Base-by-base conservation (phyloP, 2,329 filamentous ascomycete genomes). In the Ilyonectria sp. region DNA sequence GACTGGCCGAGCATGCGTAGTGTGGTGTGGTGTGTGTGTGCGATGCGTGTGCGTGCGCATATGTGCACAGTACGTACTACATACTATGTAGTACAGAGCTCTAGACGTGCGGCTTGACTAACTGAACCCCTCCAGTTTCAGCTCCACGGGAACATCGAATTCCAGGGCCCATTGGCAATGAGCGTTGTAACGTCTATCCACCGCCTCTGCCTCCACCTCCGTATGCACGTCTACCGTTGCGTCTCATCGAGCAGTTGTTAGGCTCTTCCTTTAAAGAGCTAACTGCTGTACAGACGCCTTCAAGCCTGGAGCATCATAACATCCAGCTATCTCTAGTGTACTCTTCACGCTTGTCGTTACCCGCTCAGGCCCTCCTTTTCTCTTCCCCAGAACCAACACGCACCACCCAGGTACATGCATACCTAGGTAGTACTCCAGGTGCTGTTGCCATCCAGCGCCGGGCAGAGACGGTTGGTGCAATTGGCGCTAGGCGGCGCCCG, bases 401-500 rank as follows among this genome's bases (percentile, higher is more conserved):
- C 26, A 31, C 60, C 35, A n/a, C 23, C 35, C 46, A 58, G 33
- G 44, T 46, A 43, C 53, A 37, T 37, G 21, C 21, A 21, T 21
- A 21, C 21, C 21, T 21, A 21, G 21, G 21, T 21, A 21, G 21
- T 21, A 37, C 56, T 23, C n/a, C 43, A 40, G 43, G 35, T 46
- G 23, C 29, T 57, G 60, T 60, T 40, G 49, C 61, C 58, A 40
- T 40, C 47, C 19, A 53, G 37, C 31, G 50, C 56, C 43, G 43
- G n/a, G 21, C 43, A 61, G 44, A 26, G 52, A 19, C 37, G 21
- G 52, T 29, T 46, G 50, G 29, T 23, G 26, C 57, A 47, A 43
- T 37, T 52, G 33, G 29, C 37, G 46, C 54, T 62, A 53, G 49
- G 31, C 29, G 31, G 46, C 58, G 53, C 52, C 35, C 29, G 52